Evolutionary conservation across 257 asterid genomes (phyloP), one percentile per base, ranked within the genome.

Genomic region (Solanum clarkiae): DNA sequence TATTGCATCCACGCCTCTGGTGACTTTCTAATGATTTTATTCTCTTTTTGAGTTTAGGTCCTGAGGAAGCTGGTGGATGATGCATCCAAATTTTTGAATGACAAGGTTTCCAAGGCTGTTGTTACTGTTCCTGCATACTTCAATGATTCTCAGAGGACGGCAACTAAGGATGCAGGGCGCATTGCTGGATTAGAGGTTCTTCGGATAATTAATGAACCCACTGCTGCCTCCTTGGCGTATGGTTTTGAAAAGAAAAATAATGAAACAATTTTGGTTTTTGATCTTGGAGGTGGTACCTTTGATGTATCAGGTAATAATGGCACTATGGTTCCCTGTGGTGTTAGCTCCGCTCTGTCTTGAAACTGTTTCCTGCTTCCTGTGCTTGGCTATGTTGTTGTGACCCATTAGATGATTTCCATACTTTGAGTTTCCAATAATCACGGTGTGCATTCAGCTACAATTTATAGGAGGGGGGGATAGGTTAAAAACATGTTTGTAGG

Each of bases 31-130:
- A 65, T 65, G 60, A 42, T 26, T 83, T 22, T 66, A 11, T 44
- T 24, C 54, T 36, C 36, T 68, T 85, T 65, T 68, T 80, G 82
- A 84, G 45, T 86, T 83, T 85, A 95, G 98, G 98, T 95, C 83
- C 88, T 95, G 91, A 91, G 98, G 85, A 95, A 94, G 93, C 97
- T 95, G 75, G 98, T 95, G n/a, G 98, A 95, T 88, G 98, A 95
- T 87, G 98, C 98, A 68, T 95, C 98, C 6, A 95, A 95, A 87
- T 95, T 95, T 89, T 88, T 94, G 91, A 95, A 93, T 71, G 96
- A 95, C 90, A 94, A 95, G 92, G 98, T 95, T 53, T 92, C 97
- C 59, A 95, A 95, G 91, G 98, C 98, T 56, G 98, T 94, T n/a
- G 98, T 95, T 60, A 95, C 98, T 4, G 98, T 95, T 83, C 98